phyloP scores from a whole-genome alignment of 2,329 filamentous ascomycete genomes.

The Fusarium sp. region DNA sequence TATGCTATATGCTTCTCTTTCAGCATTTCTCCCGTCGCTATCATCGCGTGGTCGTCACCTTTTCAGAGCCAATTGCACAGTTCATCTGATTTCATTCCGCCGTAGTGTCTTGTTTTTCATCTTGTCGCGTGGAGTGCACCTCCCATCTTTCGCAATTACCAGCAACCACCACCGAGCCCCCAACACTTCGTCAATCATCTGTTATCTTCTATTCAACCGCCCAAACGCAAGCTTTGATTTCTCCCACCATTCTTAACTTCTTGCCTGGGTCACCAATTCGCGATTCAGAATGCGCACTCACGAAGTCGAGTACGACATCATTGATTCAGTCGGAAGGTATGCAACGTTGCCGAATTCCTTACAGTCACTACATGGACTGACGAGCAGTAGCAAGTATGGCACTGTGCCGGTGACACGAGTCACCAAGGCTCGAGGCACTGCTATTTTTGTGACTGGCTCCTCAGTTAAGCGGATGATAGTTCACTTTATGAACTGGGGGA shows the following conservation, averaged over 20 bases:
- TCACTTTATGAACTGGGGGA: not conserved
- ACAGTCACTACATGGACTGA: not conserved
- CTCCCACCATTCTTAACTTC: not conserved
- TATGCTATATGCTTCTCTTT: not conserved
- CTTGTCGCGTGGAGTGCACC: not conserved
- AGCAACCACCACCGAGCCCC: not conserved
- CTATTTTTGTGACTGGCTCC: not conserved
- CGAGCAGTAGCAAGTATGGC: not conserved
- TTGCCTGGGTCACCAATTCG: not conserved
- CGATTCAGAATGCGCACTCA: not conserved
- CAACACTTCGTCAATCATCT: not conserved
- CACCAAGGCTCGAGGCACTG: not conserved
- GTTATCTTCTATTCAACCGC: not conserved
- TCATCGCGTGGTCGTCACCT: not conserved
- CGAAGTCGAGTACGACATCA: not conserved
- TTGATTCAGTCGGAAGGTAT: not conserved
- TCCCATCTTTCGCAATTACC: not conserved
- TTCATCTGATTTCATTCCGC: not conserved
- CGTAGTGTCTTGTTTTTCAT: not conserved
- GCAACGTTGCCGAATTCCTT: not conserved
- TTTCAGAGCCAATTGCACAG: not conserved
- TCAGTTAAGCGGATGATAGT: not conserved
- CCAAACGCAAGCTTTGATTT: not conserved
- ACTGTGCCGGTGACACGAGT: not conserved
- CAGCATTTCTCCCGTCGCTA: not conserved